Conservation (phyloP, 2,329 filamentous ascomycete genomes). For the Fusarium nurragi region DNA sequence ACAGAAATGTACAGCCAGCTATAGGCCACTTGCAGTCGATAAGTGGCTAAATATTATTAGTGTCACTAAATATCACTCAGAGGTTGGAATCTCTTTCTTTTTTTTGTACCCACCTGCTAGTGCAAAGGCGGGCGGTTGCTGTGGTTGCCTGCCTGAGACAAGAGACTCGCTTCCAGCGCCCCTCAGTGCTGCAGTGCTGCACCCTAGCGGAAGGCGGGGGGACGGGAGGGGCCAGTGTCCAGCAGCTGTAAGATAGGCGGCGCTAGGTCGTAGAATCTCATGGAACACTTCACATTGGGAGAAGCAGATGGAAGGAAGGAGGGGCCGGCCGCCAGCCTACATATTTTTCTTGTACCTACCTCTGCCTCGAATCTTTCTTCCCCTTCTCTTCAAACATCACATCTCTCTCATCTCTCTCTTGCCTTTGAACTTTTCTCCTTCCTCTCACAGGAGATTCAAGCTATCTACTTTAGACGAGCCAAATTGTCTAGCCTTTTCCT, state of each 20-base stretch:
- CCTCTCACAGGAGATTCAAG: conserved; percentile 37
- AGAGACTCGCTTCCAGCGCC: conserved; percentile 11
- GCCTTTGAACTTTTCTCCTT: conserved; percentile 25
- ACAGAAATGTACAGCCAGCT: no score
- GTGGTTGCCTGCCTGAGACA: conserved; percentile 25
- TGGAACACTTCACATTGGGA: conserved; percentile 55
- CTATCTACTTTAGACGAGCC: conserved; percentile 39
- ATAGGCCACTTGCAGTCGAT: no score
- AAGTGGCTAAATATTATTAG: no score
- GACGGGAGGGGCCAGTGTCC: neutral
- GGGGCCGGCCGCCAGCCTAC: conserved; percentile 43
- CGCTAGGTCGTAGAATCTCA: conserved; percentile 55
- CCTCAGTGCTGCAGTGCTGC: conserved; percentile 2
- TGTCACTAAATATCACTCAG: no score
- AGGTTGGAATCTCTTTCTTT: no score
- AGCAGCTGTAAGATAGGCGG: conserved; percentile 18
- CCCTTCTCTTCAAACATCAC: conserved; percentile 37
- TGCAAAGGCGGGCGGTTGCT: conserved; percentile 25
- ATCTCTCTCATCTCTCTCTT: conserved; percentile 33
- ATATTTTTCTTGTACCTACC: conserved; percentile 51
- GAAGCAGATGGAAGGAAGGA: conserved; percentile 43
- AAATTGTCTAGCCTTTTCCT: conserved; percentile 37
- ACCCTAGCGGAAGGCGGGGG: conserved; percentile 23
- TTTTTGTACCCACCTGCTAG: no score
- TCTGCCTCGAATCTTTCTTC: conserved; percentile 38